These are phyloP conservation scores for Chaetoceros tenuissimus DNA, from an alignment of 108 stramenopile genomes.

Conservation along the genomic window DNA sequence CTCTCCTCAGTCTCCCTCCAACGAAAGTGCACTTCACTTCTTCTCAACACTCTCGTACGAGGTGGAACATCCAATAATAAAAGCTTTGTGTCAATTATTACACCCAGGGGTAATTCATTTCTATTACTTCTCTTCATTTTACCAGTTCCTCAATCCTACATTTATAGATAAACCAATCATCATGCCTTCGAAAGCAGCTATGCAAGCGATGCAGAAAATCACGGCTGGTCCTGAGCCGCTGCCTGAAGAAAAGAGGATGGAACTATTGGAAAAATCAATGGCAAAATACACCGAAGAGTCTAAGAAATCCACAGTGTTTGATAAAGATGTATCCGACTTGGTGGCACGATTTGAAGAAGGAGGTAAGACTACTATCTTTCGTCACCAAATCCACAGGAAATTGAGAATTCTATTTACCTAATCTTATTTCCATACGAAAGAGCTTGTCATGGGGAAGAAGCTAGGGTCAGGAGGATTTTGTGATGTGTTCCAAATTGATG, in stretches of 20 bases:
- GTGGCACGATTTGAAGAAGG: not conserved
- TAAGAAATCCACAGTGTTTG: not conserved
- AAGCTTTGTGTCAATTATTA: not conserved
- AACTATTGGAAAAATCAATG: not conserved
- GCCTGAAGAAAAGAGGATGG: not conserved
- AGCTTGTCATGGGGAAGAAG: slow-evolving; percentile 1
- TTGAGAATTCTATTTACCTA: not conserved
- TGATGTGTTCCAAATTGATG: slow-evolving; percentile 28
- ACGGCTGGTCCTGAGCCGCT: not conserved
- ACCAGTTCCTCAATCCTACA: not conserved
- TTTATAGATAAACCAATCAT: not conserved
- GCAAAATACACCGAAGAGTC: not conserved
- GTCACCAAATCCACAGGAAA: not conserved
- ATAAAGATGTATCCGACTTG: not conserved
- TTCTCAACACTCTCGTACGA: no score
- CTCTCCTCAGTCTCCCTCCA: no score
- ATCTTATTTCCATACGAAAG: slow-evolving; percentile 7
- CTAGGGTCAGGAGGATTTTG: slow-evolving; percentile 48
- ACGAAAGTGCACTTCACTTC: no score
- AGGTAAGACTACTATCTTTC: not conserved
- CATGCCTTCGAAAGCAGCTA: not conserved
- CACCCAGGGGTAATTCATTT: not conserved
- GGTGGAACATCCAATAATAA: no score
- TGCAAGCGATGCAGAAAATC: not conserved
- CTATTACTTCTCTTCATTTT: not conserved